phyloP scores from a whole-genome alignment of 2,329 filamentous ascomycete species.

The Magnaporthales sp. region DNA sequence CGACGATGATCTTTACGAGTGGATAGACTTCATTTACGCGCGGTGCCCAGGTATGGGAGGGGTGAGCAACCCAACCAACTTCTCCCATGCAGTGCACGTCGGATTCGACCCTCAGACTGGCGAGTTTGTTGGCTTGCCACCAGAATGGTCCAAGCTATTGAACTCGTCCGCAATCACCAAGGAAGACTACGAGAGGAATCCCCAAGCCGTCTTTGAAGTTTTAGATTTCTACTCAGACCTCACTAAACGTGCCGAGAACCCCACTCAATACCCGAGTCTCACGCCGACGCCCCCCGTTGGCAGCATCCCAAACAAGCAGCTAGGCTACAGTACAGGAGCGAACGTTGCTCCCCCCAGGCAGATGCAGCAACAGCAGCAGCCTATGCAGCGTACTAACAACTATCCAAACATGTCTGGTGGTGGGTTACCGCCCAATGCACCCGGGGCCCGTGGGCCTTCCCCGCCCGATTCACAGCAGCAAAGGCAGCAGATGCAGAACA shows the following conservation, averaged over 20 bases:
- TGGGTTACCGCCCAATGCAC: neutral
- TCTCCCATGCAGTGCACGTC: slow-evolving; percentile 93
- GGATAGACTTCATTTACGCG: slow-evolving; percentile 97
- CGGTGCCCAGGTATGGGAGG: slow-evolving; percentile 96
- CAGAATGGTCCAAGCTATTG: slow-evolving; percentile 94
- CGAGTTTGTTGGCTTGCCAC: slow-evolving; percentile 86
- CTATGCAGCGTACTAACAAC: slow-evolving; percentile 20
- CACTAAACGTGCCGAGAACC: slow-evolving; percentile 65
- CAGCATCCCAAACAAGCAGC: slow-evolving; percentile 51
- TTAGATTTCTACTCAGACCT: slow-evolving; percentile 81
- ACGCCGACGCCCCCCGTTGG: slow-evolving; percentile 56
- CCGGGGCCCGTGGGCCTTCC: neutral
- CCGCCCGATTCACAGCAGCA: slow-evolving; percentile 27
- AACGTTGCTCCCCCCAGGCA: slow-evolving; percentile 63
- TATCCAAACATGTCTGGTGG: slow-evolving; percentile 21
- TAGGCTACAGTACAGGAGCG: slow-evolving; percentile 46
- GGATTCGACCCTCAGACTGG: slow-evolving; percentile 94
- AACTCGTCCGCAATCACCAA: slow-evolving; percentile 97
- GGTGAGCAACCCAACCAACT: slow-evolving; percentile 97
- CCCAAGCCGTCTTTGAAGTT: slow-evolving; percentile 74
- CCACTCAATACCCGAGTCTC: slow-evolving; percentile 57
- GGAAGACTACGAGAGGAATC: slow-evolving; percentile 97
- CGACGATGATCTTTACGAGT: slow-evolving; percentile 95
- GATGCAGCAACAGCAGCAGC: slow-evolving; percentile 18
- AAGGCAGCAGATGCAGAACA: slow-evolving; percentile 49